These are phyloP conservation scores for Nicotiana obtusifolia DNA, from an alignment of 257 asterid genomes.

Conservation along the genomic window DNA sequence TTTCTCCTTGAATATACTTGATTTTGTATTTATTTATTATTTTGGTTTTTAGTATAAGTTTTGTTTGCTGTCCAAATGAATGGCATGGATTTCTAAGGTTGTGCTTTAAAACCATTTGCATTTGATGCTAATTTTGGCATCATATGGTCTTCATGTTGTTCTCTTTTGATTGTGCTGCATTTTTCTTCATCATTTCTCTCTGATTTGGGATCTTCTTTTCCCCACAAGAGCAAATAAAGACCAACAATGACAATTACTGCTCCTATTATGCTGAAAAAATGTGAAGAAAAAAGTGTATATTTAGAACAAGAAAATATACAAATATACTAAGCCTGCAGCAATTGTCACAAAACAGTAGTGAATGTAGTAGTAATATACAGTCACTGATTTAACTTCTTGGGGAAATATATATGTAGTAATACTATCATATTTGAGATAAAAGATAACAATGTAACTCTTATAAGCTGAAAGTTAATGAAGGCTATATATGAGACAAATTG, in stretches of 20 bases:
- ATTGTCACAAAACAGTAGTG: too few relatives aligned
- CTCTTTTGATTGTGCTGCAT: background rate
- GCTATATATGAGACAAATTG: too few relatives aligned
- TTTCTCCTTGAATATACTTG: background rate
- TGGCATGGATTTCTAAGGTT: conserved; percentile 16
- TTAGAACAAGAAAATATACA: background rate
- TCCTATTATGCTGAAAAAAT: conserved; percentile 52
- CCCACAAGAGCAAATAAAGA: conserved; percentile 72
- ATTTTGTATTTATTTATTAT: background rate
- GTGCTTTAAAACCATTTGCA: conserved; percentile 15
- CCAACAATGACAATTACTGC: conserved; percentile 52
- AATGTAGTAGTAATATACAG: too few relatives aligned
- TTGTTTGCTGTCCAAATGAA: too few relatives aligned
- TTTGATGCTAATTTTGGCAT: conserved; percentile 13
- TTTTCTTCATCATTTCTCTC: conserved; percentile 26
- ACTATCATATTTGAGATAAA: too few relatives aligned
- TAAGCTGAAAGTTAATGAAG: too few relatives aligned
- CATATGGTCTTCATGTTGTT: conserved; percentile 25
- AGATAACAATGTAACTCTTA: too few relatives aligned
- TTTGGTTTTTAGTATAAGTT: background rate
- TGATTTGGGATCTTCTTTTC: conserved; percentile 53
- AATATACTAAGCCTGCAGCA: too few relatives aligned
- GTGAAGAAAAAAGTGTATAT: background rate
- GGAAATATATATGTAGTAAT: too few relatives aligned
- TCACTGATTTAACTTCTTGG: too few relatives aligned